Conservation (phyloP, 805 yeast genomes). For the Saccharomycopsis microspora region DNA sequence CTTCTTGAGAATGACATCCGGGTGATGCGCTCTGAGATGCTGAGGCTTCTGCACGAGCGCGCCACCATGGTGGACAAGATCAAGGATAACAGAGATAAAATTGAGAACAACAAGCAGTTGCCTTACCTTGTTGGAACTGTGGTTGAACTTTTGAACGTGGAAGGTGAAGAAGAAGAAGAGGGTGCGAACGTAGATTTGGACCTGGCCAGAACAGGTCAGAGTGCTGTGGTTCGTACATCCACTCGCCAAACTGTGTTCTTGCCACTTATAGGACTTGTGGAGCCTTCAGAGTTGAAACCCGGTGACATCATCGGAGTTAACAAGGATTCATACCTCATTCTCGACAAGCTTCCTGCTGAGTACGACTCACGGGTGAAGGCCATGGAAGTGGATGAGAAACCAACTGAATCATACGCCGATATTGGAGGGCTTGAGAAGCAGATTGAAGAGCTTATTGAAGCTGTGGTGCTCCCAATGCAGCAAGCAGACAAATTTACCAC, state of each 20-base stretch:
- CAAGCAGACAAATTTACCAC: conserved; percentile 93
- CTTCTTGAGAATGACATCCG: conserved; percentile 90
- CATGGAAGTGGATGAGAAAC: conserved; percentile 98
- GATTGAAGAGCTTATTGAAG: conserved; percentile 96
- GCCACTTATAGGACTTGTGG: conserved; percentile 93
- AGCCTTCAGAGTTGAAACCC: conserved; percentile 86
- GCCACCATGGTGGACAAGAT: conserved; percentile 86
- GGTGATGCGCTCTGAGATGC: conserved; percentile 85
- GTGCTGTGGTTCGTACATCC: conserved; percentile 97
- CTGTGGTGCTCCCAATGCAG: conserved; percentile 96
- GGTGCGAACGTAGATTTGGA: conserved; percentile 94
- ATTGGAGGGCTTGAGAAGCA: conserved; percentile 98
- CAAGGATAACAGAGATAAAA: conserved; percentile 92
- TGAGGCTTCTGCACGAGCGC: conserved; percentile 85
- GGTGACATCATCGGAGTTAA: conserved; percentile 96
- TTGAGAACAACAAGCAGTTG: conserved; percentile 87
- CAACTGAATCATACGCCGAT: conserved; percentile 93
- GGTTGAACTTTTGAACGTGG: conserved; percentile 84
- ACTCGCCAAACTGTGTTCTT: conserved; percentile 95
- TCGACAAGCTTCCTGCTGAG: conserved; percentile 93
- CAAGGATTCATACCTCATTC: conserved; percentile 86
- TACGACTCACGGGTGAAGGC: conserved; percentile 97
- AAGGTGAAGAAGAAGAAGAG: conserved; percentile 76
- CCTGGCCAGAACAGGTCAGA: conserved; percentile 82
- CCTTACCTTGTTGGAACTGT: conserved; percentile 96